Conservation (phyloP, 352 stramenopile species). For the Globisporangium orthogonon region DNA sequence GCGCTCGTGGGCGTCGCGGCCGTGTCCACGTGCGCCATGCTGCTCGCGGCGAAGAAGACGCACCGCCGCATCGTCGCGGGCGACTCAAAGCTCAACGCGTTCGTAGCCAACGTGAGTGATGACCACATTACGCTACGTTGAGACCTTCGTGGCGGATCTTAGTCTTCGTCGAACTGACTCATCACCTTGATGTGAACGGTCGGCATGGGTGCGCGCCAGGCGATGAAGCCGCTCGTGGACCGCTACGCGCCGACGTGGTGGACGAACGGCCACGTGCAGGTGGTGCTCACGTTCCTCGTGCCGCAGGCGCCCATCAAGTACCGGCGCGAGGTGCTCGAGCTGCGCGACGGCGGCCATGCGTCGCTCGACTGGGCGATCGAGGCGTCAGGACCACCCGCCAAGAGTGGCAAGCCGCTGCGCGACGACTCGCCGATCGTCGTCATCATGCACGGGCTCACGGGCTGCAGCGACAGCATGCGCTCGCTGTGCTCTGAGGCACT, state of each 20-base stretch:
- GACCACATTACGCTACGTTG: background rate
- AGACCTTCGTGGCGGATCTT: background rate
- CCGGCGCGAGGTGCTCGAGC: slow-evolving; percentile 43
- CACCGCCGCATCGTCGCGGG: slow-evolving; percentile 13
- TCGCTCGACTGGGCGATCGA: slow-evolving; percentile 65
- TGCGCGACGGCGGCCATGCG: slow-evolving; percentile 57
- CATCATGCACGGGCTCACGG: slow-evolving; percentile 65
- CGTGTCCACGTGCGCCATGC: slow-evolving; percentile 5
- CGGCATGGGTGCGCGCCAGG: background rate
- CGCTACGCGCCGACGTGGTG: slow-evolving; percentile 67
- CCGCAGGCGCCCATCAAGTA: slow-evolving; percentile 49
- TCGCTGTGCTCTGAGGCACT: slow-evolving; percentile 60
- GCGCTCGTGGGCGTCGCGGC: slow-evolving; percentile 1
- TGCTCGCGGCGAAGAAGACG: slow-evolving; percentile 2
- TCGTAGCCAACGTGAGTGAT: slow-evolving; percentile 4
- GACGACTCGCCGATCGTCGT: slow-evolving; percentile 45
- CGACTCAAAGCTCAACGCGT: slow-evolving; percentile 12
- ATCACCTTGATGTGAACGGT: background rate
- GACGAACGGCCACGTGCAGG: slow-evolving; percentile 69
- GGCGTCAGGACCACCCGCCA: slow-evolving; percentile 11
- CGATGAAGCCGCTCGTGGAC: slow-evolving; percentile 1
- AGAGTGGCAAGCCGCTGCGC: slow-evolving; percentile 1
- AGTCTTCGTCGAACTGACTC: background rate
- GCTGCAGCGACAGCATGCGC: slow-evolving; percentile 56
- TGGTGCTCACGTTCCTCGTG: slow-evolving; percentile 64